Base-by-base conservation (phyloP, 2,329 filamentous ascomycete species). In the Talaromyces sp. region DNA sequence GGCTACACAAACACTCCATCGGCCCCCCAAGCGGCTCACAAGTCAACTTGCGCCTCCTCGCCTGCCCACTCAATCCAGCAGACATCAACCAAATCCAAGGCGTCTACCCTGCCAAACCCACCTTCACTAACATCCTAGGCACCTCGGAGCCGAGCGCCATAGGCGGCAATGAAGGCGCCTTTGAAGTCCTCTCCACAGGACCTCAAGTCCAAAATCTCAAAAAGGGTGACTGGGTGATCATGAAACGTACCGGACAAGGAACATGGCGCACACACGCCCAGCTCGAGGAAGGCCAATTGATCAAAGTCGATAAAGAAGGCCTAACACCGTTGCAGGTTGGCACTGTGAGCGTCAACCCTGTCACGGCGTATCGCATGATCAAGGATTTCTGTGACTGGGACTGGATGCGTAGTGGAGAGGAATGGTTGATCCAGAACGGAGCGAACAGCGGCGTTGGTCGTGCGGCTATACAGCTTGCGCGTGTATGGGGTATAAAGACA, bases 31-130 rank as follows among this genome's bases (percentile, higher is more conserved):
- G 81, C 68, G 89, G 91, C 58, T 81, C 85, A 64, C 81, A 85
- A 68, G 81, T 96, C 70, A 93, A 94, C 63, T 83, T 99, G 67
- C 92, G 92, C 77, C 89, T 95, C 72, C 91, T 99, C 72, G 91
- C 93, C 36, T 88, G 93, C 0, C 92, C 95, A 65, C 92, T 99
- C 78, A 99, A 99, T 81, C 95, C 95, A 27, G 93, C 95, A 74
- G 95, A 99, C 80, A 91, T 99, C 78, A 99, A 99, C 83, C 94
- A 94, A 73, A 91, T 99, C 73, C 95, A 99, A 82, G 95, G 95
- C 70, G 93, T 94, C 3, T 99, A 99, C 81, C 94, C 94, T 68
- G 88, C 88, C 54, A 92, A 92, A 76, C 93, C 93, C 0, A 82
- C 85, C 53, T 93, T 96, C 79, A 89, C 87, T 19, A 89, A 88